phyloP scores from a whole-genome alignment of 2,329 filamentous ascomycete genomes.

The Geosmithia morbida region DNA sequence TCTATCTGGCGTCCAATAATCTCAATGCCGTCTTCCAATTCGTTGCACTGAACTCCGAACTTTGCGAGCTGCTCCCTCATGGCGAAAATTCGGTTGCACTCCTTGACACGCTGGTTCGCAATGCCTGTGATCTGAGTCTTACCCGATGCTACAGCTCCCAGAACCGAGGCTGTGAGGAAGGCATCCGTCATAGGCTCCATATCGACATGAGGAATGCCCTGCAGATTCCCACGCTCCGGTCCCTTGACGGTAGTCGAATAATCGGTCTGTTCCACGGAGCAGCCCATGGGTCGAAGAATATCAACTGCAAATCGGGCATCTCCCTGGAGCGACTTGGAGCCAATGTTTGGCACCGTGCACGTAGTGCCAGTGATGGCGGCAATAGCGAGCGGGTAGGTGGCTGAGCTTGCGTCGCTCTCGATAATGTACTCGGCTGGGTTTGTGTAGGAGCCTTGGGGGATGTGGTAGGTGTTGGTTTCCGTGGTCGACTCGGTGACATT shows the following conservation, averaged over 20 bases:
- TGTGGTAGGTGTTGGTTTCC: conserved; percentile 85
- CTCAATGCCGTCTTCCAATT: conserved; percentile 91
- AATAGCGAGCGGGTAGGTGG: conserved; percentile 87
- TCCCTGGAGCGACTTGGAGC: conserved; percentile 79
- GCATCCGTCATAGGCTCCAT: conserved; percentile 99
- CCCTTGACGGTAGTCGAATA: conserved; percentile 87
- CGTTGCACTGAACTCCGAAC: conserved; percentile 74
- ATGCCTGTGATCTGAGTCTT: conserved; percentile 85
- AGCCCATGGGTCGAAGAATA: conserved; percentile 86
- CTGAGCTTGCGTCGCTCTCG: conserved; percentile 95
- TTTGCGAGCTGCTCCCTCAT: conserved; percentile 94
- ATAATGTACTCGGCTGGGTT: conserved; percentile 81
- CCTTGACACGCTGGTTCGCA: conserved; percentile 94
- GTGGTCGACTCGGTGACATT: conserved; percentile 59
- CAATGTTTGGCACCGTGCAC: conserved; percentile 93
- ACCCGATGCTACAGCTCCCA: conserved; percentile 77
- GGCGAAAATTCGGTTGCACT: conserved; percentile 89
- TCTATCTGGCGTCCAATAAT: conserved; percentile 37
- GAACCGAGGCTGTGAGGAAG: conserved; percentile 85
- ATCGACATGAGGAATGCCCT: conserved; percentile 68
- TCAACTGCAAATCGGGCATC: conserved; percentile 90
- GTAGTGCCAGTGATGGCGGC: conserved; percentile 92
- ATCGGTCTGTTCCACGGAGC: conserved; percentile 69
- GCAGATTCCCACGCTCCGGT: conserved; percentile 58
- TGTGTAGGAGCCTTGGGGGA: conserved; percentile 69